A percentile compares a stretch with the other conserved stretches of the same genome.
These are phyloP conservation scores for Termitomyces sp. DNA, from an alignment of 768 basidiomycete genomes.

Conservation along the genomic window DNA sequence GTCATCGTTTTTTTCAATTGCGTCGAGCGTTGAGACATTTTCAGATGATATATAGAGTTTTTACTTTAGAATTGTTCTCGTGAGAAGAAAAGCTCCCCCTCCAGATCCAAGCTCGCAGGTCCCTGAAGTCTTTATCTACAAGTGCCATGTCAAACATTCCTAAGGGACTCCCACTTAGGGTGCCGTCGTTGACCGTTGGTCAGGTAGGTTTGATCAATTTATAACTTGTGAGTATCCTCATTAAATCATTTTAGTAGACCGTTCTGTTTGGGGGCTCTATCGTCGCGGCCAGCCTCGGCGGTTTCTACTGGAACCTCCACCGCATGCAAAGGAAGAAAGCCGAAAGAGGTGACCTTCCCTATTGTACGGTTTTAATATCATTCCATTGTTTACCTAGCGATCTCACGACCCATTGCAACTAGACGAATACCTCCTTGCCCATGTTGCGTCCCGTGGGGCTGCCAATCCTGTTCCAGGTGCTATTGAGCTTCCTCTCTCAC, in stretches of 20 bases:
- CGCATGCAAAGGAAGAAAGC: constrained; percentile 26
- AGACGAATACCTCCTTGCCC: constrained; percentile 32
- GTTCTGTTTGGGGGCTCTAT: constrained; percentile 26
- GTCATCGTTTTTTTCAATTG: constrained; percentile 5
- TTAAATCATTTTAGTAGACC: constrained; percentile 14
- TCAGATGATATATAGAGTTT: not conserved
- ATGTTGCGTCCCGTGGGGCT: constrained; percentile 15
- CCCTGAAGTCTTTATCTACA: not conserved
- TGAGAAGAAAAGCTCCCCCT: not conserved
- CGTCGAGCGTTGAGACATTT: not conserved
- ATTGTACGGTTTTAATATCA: constrained; percentile 21
- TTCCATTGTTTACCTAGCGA: not conserved
- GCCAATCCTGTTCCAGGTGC: constrained; percentile 12
- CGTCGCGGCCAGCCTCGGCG: constrained; percentile 24
- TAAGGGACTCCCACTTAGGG: not conserved
- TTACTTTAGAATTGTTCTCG: not conserved
- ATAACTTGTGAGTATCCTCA: not conserved
- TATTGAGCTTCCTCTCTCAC: constrained; percentile 12
- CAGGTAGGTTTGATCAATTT: constrained; percentile 1
- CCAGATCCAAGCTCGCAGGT: not conserved
- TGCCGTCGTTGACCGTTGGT: constrained; percentile 7
- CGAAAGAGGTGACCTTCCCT: constrained; percentile 25
- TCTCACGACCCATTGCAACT: not conserved
- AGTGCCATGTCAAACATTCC: constrained; percentile 4
- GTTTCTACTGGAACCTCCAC: constrained; percentile 28